phyloP scores from a whole-genome alignment of 108 stramenopile species.

The Cyclotella distinguenda region DNA sequence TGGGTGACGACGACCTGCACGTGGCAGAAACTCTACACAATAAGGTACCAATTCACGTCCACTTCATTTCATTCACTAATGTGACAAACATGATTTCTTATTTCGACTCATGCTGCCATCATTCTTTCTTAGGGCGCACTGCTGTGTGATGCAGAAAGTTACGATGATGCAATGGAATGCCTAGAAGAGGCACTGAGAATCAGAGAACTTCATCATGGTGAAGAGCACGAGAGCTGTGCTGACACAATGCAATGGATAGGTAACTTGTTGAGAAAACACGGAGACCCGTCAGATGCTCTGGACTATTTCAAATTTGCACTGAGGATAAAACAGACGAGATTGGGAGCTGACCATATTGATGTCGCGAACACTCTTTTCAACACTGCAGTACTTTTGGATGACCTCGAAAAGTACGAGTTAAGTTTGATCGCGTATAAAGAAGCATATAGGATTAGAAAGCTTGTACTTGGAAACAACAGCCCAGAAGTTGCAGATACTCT shows the following conservation, averaged over 20 bases:
- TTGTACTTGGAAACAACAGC: slow-evolving; percentile 31
- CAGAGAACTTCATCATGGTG: slow-evolving; percentile 43
- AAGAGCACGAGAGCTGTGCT: slow-evolving; percentile 51
- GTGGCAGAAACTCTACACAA: slow-evolving; percentile 54
- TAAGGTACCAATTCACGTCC: slow-evolving; percentile 26
- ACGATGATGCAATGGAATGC: slow-evolving; percentile 51
- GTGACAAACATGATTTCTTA: neutral
- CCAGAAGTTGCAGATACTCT: slow-evolving; percentile 52
- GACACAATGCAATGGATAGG: slow-evolving; percentile 61
- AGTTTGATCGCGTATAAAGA: slow-evolving; percentile 52
- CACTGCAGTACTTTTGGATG: slow-evolving; percentile 52
- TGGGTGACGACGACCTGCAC: slow-evolving; percentile 40
- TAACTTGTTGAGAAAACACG: slow-evolving; percentile 48
- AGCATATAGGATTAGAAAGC: slow-evolving; percentile 44
- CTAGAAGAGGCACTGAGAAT: slow-evolving; percentile 54
- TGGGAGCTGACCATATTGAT: slow-evolving; percentile 47
- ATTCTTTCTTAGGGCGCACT: slow-evolving; percentile 35
- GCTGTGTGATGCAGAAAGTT: slow-evolving; percentile 44
- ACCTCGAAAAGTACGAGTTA: slow-evolving; percentile 49
- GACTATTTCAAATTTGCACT: slow-evolving; percentile 54
- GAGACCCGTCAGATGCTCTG: slow-evolving; percentile 45
- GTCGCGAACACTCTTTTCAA: slow-evolving; percentile 56
- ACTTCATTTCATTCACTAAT: neutral
- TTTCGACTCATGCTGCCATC: neutral
- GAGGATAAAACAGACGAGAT: slow-evolving; percentile 41